Evolutionary conservation across 495 filamentous ascomycete species (phyloP), one percentile per base, ranked within the genome.

Genomic region (Talaromyces adpressus): DNA sequence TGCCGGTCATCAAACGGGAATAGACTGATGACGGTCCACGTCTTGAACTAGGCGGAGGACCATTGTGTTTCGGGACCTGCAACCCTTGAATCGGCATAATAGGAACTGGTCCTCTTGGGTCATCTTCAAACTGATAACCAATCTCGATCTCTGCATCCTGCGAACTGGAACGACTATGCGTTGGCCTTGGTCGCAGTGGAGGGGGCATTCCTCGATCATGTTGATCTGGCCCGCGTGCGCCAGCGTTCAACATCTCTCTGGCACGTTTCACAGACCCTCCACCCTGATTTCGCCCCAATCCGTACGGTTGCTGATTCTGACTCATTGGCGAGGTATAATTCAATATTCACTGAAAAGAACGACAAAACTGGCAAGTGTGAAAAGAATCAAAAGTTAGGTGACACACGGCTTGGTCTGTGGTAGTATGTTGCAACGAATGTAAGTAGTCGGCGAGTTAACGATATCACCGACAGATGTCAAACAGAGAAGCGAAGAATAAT

Each of bases 11-110:
- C 29, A 58, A 32, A 23, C 90, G 84, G 9, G 81, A 76, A 59
- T 83, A 92, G 66, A 91, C 91, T 36, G 87, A 89, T n/a, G 88
- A 85, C 2, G 87, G 86, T 0, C 88, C 90, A 66, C 89, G 79
- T 67, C 89, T 80, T 14, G 89, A 80, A 45, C 85, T 87, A 20
- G 89, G 89, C 20, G 72, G 76, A 27, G 75, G 76, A 29, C 72
- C 71, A 0, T 70, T 69, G 32, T 67, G 47, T 53, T 25, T 62
- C 18, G 23, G 41, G 23, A 36, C 60, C 8, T 27, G 60, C 25
- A 62, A 52, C 25, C 60, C 60, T 53, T 62, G 60, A 29, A 62
- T 62, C 16, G 60, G 60, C 60, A 62, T 29, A 6, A 34, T 34
- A 4, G 60, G 60, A 6, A 62, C 60, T 14, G 60, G 60, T 8